Conservation (phyloP, 2,329 filamentous ascomycete species). For the Alternaria infectoria region DNA sequence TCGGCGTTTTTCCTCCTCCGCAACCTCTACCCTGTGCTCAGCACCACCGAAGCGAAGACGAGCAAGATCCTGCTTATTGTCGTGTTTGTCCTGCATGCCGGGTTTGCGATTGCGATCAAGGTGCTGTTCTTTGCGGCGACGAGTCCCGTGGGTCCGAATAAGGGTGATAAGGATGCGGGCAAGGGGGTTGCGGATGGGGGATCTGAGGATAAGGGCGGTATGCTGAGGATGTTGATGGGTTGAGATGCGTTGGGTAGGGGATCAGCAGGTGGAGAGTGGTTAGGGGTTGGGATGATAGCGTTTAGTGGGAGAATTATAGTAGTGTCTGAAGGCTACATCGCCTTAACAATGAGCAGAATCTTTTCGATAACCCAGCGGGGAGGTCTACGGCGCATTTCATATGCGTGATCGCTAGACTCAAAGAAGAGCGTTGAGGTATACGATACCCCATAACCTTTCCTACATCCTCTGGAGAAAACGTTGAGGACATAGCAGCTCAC, state of each 20-base stretch:
- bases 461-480: neutral
- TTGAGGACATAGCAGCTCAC: neutral
- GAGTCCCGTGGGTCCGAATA: constrained; percentile 42
- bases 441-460: neutral
- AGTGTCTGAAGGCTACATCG: neutral
- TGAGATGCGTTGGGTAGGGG: neutral
- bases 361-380: neutral
- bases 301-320: neutral
- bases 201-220: constrained; percentile 7
- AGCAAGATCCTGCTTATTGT: constrained; percentile 86
- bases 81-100: constrained; percentile 84
- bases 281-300: neutral
- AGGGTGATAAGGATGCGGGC: constrained; percentile 26
- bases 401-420: neutral
- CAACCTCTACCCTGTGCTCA: constrained; percentile 74
- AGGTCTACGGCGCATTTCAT: neutral
- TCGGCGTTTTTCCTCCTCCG: constrained; percentile 49
- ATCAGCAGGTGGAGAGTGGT: too few species aligned
- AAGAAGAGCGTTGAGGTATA: neutral
- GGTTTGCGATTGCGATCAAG: constrained; percentile 93
- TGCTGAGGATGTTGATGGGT: constrained; percentile 15
- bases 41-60: constrained; percentile 88
- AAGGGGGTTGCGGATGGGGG: neutral
- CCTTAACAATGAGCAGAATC: neutral
- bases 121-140: constrained; percentile 87